phyloP scores from a whole-genome alignment of 108 stramenopile genomes.

The Schizochytrium sp. region DNA sequence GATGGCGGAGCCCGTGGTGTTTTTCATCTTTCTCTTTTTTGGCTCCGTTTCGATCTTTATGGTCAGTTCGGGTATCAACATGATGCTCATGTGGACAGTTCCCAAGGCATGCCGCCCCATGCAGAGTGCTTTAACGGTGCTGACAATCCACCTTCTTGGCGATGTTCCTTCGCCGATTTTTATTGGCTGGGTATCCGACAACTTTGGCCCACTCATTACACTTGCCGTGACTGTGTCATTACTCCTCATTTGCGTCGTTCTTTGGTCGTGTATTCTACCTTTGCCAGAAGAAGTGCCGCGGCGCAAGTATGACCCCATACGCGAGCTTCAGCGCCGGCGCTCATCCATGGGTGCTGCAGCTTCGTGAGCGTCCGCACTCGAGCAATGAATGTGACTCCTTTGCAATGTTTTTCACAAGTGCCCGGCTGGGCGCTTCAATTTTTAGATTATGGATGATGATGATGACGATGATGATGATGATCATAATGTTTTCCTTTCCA shows the following conservation, averaged over 20 bases:
- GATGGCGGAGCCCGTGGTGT: neutral
- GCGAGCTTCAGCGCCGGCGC: neutral
- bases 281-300: neutral
- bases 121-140: neutral
- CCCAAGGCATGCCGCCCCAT: neutral
- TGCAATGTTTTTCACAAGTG: too few relatives aligned
- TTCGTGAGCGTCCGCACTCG: too few relatives aligned
- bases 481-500: too few relatives aligned
- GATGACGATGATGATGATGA: too few relatives aligned
- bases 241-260: neutral
- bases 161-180: conserved; percentile 1
- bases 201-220: neutral
- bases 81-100: conserved; percentile 10
- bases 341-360: neutral
- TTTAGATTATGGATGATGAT: too few relatives aligned
- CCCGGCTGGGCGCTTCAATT: too few relatives aligned
- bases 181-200: neutral
- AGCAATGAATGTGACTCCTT: too few relatives aligned
- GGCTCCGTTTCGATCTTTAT: neutral
- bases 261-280: neutral
- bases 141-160: neutral
- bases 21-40: neutral
- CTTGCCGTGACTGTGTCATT: neutral
- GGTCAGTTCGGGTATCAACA: conserved; percentile 4
- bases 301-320: neutral